phyloP scores from a whole-genome alignment of 2,329 filamentous ascomycete genomes.

The Ophiostoma tasmaniense region DNA sequence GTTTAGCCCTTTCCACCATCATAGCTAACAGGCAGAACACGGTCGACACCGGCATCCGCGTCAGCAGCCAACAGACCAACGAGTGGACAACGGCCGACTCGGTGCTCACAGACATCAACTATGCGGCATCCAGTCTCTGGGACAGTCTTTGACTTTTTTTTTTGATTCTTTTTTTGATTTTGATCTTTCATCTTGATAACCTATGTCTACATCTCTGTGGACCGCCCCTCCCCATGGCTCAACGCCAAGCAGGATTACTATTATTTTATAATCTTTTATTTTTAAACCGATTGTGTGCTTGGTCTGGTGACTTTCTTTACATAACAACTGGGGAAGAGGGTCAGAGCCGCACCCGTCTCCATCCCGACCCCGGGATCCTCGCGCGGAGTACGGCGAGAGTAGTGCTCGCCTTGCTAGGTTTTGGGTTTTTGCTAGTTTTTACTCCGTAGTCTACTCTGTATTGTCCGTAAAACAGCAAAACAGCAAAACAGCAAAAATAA shows the following conservation, averaged over 20 bases:
- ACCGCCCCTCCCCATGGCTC: background rate
- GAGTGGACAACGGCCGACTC: constrained; percentile 21
- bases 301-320: background rate
- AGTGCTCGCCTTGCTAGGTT: background rate
- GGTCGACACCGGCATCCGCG: constrained; percentile 19
- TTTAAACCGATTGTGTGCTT: background rate
- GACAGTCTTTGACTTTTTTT: constrained; percentile 5
- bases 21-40: constrained; percentile 3
- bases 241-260: background rate
- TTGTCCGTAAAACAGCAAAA: background rate
- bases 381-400: background rate
- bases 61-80: constrained; percentile 14
- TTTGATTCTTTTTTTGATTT: background rate
- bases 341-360: background rate
- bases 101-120: constrained; percentile 19
- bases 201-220: background rate
- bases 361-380: background rate
- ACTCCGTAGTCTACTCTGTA: background rate
- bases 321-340: background rate
- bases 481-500: background rate
- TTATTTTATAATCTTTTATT: too few species aligned
- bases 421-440: background rate
- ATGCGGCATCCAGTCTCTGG: constrained; percentile 19
- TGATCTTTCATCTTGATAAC: too few species aligned
- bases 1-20: background rate